phyloP scores from a whole-genome alignment of 257 asterid species.

The Handroanthus guayacan region DNA sequence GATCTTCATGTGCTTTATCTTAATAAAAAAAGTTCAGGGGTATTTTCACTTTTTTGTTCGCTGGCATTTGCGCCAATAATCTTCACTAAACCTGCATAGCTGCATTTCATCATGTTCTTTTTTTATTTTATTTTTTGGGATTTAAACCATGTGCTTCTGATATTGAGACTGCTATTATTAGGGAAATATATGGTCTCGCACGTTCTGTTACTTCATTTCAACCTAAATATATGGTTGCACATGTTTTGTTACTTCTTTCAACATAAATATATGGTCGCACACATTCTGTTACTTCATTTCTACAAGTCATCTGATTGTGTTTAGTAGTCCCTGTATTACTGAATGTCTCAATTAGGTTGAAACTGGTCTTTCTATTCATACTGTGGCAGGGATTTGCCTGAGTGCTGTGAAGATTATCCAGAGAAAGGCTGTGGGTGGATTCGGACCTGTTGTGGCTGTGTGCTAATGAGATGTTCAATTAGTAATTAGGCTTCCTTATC shows the following conservation, averaged over 20 bases:
- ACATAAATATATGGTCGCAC: not conserved
- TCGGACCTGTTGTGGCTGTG: conserved; percentile 34
- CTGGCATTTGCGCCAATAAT: not conserved
- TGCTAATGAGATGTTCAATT: conserved; percentile 34
- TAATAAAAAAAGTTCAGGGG: not conserved
- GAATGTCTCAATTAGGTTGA: not conserved
- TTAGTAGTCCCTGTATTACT: not conserved
- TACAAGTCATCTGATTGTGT: not conserved
- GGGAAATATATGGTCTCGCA: too few relatives aligned
- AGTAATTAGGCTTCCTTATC: conserved; percentile 29
- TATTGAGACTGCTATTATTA: not conserved
- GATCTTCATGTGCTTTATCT: not conserved
- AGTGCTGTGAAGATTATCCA: conserved; percentile 31
- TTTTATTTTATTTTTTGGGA: not conserved
- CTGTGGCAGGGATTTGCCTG: conserved; percentile 34
- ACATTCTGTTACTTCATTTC: not conserved
- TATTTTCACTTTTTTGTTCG: not conserved
- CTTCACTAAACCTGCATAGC: not conserved
- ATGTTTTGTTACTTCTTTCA: too few relatives aligned
- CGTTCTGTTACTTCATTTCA: too few relatives aligned
- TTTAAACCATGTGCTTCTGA: not conserved
- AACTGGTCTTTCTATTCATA: not conserved
- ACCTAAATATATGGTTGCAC: too few relatives aligned
- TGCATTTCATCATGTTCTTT: not conserved
- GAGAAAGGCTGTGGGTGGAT: conserved; percentile 20